Base-by-base conservation (phyloP, 2,329 filamentous ascomycete genomes). In the Pestalotiopsis sp. region DNA sequence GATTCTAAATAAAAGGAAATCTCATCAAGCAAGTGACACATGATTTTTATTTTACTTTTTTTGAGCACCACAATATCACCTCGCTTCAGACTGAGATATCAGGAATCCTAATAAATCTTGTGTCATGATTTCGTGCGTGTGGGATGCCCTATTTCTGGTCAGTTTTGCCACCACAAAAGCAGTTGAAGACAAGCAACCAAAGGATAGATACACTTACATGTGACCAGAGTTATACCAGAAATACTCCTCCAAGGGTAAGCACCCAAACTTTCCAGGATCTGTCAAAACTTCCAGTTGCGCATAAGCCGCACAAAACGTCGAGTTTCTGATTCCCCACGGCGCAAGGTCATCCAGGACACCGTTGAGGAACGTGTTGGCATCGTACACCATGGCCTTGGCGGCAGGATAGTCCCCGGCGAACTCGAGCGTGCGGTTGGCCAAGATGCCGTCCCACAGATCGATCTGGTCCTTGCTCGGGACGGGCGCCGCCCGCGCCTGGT, bases 381-480 rank as follows among this genome's bases (percentile, higher is more conserved):
- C 74, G 17, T 78, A 79, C 0, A 78, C 62, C 71, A 79, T 69
- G 0, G 73, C 69, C n/a, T 69, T 76, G 0, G 67, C 73, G 4
- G 52, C 72, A 0, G 66, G 52, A n/a, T 77, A 69, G 9, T 68
- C 25, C 1, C 59, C 56, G 6, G 75, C 71, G 67, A 86, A 86
- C 0, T 60, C 70, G 7, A 65, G 66, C 3, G 79, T 79, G 25
- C 83, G 78, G 1, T 69, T 66, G 0, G 72, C 69, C 12, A 86
- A 75, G 0, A 81, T 79, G 1, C 67, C 66, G 70, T 86, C 84
- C 75, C 83, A 88, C 74, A 78, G 79, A 0, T 72, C 73, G 1
- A 88, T 77, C 78, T 85, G 83, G 0, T 80, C 83, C 7, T 76
- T 78, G 70, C 83, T 87, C 5, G 85, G 84, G 4, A 75, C 75